Evolutionary conservation across 192 early-diverging fungal genomes (phyloP).

Genomic region (Backusella luteola): DNA sequence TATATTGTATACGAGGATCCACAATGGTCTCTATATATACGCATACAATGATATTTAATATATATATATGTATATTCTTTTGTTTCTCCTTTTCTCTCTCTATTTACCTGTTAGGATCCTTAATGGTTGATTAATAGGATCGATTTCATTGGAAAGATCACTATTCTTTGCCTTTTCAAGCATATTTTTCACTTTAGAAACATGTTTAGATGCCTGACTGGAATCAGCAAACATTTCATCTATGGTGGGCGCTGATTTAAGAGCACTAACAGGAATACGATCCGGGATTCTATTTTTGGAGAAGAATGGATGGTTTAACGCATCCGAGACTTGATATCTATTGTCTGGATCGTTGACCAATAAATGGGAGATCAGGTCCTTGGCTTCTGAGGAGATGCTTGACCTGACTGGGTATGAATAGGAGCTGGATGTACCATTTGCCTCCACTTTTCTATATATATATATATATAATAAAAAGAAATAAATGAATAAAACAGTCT

Average conservation of each 20-base stretch:
- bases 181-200: not conserved
- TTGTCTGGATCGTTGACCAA: constrained; percentile 64
- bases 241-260: not conserved
- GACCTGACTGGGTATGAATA: constrained; percentile 56
- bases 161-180: not conserved
- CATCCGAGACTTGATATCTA: constrained; percentile 10
- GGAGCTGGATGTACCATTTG: constrained; percentile 55
- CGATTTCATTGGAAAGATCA: not conserved
- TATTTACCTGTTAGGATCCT: not conserved
- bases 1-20: not conserved
- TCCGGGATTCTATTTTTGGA: not conserved
- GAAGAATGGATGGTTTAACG: not conserved
- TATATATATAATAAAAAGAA: not conserved
- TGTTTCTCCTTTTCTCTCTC: not conserved
- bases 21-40: not conserved
- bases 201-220: not conserved
- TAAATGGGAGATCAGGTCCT: constrained; percentile 65
- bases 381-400: constrained; percentile 56
- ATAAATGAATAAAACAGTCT: not conserved
- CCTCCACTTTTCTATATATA: constrained; percentile 57
- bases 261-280: not conserved
- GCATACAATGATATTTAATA: not conserved
- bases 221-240: not conserved
- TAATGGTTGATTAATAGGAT: constrained; percentile 2
- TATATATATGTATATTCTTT: not conserved